These are phyloP conservation scores for Pyrenochaeta sp. DNA, from an alignment of 2,329 filamentous ascomycete species.

Conservation along the genomic window DNA sequence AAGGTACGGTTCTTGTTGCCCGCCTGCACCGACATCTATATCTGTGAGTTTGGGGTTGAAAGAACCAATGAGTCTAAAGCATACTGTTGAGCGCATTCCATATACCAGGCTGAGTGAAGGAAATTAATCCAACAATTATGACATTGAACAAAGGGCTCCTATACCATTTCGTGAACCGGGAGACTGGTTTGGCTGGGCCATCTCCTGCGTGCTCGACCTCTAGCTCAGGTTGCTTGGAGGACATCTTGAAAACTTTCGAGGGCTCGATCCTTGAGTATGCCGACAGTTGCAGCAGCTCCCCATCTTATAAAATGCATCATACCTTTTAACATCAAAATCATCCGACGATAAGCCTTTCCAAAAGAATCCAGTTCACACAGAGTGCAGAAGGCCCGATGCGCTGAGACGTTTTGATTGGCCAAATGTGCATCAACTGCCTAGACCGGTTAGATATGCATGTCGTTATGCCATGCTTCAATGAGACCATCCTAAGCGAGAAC, in stretches of 20 bases:
- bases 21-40: slow-evolving; percentile 38
- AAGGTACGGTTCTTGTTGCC: slow-evolving; percentile 46
- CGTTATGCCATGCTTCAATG: slow-evolving; percentile 17
- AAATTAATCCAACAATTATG: slow-evolving; percentile 55
- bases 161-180: slow-evolving; percentile 44
- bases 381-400: neutral
- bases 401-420: neutral
- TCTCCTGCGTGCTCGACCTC: slow-evolving; percentile 15
- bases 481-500: slow-evolving; percentile 14
- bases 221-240: slow-evolving; percentile 22
- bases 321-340: neutral
- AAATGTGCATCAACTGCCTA: neutral
- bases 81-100: slow-evolving; percentile 58
- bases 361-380: neutral
- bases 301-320: slow-evolving; percentile 3
- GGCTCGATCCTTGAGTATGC: neutral
- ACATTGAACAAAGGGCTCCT: slow-evolving; percentile 59
- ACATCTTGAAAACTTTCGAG: slow-evolving; percentile 10
- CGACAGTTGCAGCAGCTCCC: neutral
- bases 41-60: slow-evolving; percentile 14
- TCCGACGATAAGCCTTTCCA: slow-evolving; percentile 8
- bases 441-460: slow-evolving; percentile 11
- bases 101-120: slow-evolving; percentile 58
- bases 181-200: slow-evolving; percentile 18
- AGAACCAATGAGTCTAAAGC: slow-evolving; percentile 7